phyloP scores from a whole-genome alignment of 805 yeast genomes.

The Kuraishia ogatae region DNA sequence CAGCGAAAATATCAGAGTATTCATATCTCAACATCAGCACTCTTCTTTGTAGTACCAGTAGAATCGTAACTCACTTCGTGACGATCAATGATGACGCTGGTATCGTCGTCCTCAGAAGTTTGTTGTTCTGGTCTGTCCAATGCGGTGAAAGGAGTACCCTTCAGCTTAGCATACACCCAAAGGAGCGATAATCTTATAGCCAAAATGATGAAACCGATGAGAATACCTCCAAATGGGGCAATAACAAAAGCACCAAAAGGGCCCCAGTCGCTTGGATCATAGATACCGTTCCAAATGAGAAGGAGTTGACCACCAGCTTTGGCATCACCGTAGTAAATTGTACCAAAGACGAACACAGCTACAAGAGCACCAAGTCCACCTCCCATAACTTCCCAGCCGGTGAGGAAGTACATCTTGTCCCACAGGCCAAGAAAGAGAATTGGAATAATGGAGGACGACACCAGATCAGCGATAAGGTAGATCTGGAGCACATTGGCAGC shows the following conservation, averaged over 20 bases:
- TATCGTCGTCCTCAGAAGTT: not conserved
- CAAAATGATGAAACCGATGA: slow-evolving; percentile 45
- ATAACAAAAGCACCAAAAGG: slow-evolving; percentile 91
- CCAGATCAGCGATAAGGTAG: slow-evolving; percentile 83
- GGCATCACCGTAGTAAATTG: slow-evolving; percentile 67
- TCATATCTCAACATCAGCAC: not conserved
- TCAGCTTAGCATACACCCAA: slow-evolving; percentile 24
- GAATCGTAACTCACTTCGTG: not conserved
- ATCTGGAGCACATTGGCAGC: slow-evolving; percentile 81
- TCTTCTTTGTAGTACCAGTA: not conserved
- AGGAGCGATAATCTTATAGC: slow-evolving; percentile 33
- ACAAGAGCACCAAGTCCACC: slow-evolving; percentile 82
- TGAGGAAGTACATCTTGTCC: slow-evolving; percentile 54
- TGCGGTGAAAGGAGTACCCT: slow-evolving; percentile 33
- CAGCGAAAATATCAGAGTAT: too few relatives aligned
- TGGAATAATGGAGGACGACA: slow-evolving; percentile 83
- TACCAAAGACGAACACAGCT: slow-evolving; percentile 76
- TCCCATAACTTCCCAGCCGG: slow-evolving; percentile 72
- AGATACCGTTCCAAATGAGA: slow-evolving; percentile 73
- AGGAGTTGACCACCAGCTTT: slow-evolving; percentile 69
- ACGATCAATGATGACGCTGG: not conserved
- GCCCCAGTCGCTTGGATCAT: slow-evolving; percentile 77
- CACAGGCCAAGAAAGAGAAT: slow-evolving; percentile 73
- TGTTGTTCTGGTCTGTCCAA: slow-evolving; percentile 26
- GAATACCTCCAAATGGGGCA: slow-evolving; percentile 76